Evolutionary conservation across 805 yeast genomes (phyloP).

Genomic region (Candida sithepensis): DNA sequence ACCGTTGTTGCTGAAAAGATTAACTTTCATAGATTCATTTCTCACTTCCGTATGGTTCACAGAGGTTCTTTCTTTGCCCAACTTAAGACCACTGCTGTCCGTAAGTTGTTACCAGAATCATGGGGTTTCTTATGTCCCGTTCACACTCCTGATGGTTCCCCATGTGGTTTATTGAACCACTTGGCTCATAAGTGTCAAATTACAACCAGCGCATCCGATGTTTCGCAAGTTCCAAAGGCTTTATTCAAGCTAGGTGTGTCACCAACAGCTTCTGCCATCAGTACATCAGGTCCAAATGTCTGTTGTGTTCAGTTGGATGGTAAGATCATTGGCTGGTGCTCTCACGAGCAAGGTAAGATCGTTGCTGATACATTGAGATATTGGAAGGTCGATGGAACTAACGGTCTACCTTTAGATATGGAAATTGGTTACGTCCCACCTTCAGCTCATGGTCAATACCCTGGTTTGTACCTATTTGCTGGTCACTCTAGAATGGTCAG

Average conservation of each 20-base stretch:
- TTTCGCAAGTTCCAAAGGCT: slow-evolving; percentile 61
- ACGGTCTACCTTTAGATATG: slow-evolving; percentile 77
- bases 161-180: slow-evolving; percentile 97
- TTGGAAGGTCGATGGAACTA: slow-evolving; percentile 84
- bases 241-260: slow-evolving; percentile 75
- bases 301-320: slow-evolving; percentile 96
- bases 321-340: slow-evolving; percentile 86
- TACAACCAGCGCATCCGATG: slow-evolving; percentile 74
- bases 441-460: slow-evolving; percentile 93
- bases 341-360: slow-evolving; percentile 81
- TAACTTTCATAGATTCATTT: slow-evolving; percentile 91
- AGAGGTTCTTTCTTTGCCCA: slow-evolving; percentile 99
- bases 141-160: slow-evolving; percentile 99
- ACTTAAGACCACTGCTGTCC: slow-evolving; percentile 93
- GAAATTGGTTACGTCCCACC: slow-evolving; percentile 97
- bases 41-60: slow-evolving; percentile 99
- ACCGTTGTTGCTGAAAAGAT: slow-evolving; percentile 99
- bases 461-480: slow-evolving; percentile 89
- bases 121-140: slow-evolving; percentile 99
- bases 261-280: slow-evolving; percentile 68
- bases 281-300: slow-evolving; percentile 73
- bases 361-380: slow-evolving; percentile 87
- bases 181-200: slow-evolving; percentile 92
- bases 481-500: slow-evolving; percentile 94
- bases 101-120: slow-evolving; percentile 93